Conservation (phyloP, 2,329 filamentous ascomycete species). For the Ambrosiella beaveri region DNA sequence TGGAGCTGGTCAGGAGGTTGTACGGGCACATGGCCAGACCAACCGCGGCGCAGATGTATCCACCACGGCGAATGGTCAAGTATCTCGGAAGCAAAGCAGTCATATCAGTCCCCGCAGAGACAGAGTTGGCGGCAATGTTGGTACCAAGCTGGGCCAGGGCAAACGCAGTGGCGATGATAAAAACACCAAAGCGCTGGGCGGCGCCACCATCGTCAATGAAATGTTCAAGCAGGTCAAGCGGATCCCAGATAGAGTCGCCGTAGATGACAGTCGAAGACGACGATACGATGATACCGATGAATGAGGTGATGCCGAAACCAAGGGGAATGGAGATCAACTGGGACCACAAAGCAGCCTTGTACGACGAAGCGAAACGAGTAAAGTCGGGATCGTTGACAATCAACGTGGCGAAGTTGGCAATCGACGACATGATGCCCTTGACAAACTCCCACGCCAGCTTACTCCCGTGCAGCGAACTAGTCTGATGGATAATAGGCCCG, state of each 20-base stretch:
- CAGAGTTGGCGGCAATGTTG: slow-evolving; percentile 74
- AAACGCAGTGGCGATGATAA: slow-evolving; percentile 53
- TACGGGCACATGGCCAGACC: slow-evolving; percentile 78
- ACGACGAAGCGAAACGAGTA: slow-evolving; percentile 62
- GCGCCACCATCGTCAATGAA: slow-evolving; percentile 55
- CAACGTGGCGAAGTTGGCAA: slow-evolving; percentile 79
- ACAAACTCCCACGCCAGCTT: slow-evolving; percentile 67
- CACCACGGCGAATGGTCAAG: slow-evolving; percentile 71
- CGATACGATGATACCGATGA: slow-evolving; percentile 67
- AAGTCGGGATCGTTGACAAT: slow-evolving; percentile 77
- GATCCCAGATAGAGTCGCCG: slow-evolving; percentile 53
- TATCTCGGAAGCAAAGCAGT: slow-evolving; percentile 64
- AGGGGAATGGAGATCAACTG: slow-evolving; percentile 60
- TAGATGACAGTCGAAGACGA: slow-evolving; percentile 56
- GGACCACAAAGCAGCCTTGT: slow-evolving; percentile 60
- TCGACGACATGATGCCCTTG: slow-evolving; percentile 71
- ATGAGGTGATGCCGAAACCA: slow-evolving; percentile 62
- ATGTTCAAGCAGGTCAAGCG: slow-evolving; percentile 44
- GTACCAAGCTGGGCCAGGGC: slow-evolving; percentile 69
- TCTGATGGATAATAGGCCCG: slow-evolving; percentile 63
- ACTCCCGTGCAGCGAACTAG: slow-evolving; percentile 44
- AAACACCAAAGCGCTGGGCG: slow-evolving; percentile 55
- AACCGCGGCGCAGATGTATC: slow-evolving; percentile 65
- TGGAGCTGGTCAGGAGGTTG: slow-evolving; percentile 56
- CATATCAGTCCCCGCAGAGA: slow-evolving; percentile 70